Conservation (phyloP, 2,329 filamentous ascomycete genomes). For the Orbilia oligospora region DNA sequence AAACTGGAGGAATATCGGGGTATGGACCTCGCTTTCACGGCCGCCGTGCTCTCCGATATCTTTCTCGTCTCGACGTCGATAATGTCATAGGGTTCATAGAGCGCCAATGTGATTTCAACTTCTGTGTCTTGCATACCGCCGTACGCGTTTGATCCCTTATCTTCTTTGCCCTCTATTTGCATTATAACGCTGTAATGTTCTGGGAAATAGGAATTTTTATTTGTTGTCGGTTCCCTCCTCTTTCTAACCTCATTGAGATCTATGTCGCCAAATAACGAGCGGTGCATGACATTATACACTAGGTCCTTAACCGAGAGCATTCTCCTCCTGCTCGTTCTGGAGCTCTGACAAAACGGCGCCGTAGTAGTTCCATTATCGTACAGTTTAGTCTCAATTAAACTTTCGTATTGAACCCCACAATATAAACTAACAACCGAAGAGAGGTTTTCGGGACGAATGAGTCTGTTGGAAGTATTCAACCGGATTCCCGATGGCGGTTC, state of each 20-base stretch:
- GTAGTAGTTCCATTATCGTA: slow-evolving; percentile 37
- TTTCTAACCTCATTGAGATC: slow-evolving; percentile 40
- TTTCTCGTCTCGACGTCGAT: slow-evolving; percentile 13
- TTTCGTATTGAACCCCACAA: slow-evolving; percentile 40
- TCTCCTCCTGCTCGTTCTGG: slow-evolving; percentile 38
- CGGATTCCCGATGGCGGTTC: slow-evolving; percentile 8
- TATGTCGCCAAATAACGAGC: slow-evolving; percentile 30
- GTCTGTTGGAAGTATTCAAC: slow-evolving; percentile 41
- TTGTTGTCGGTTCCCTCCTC: not conserved
- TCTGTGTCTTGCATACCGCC: slow-evolving; percentile 41
- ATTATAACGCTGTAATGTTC: slow-evolving; percentile 37
- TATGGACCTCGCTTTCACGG: slow-evolving; percentile 13
- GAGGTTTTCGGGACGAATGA: slow-evolving; percentile 38
- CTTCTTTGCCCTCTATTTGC: slow-evolving; percentile 33
- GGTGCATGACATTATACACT: slow-evolving; percentile 51
- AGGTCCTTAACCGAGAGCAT: slow-evolving; percentile 52
- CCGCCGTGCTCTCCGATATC: slow-evolving; percentile 22
- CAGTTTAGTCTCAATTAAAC: slow-evolving; percentile 32
- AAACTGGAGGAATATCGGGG: slow-evolving; percentile 21
- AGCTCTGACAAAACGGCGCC: slow-evolving; percentile 24
- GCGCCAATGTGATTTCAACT: slow-evolving; percentile 38
- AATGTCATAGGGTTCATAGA: slow-evolving; percentile 37
- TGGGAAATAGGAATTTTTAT: not conserved
- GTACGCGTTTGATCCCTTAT: slow-evolving; percentile 18
- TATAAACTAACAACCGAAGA: slow-evolving; percentile 26